These are phyloP conservation scores for Fennellomyces sp. DNA, from an alignment of 371 early-diverging fungal genomes.

Conservation along the genomic window DNA sequence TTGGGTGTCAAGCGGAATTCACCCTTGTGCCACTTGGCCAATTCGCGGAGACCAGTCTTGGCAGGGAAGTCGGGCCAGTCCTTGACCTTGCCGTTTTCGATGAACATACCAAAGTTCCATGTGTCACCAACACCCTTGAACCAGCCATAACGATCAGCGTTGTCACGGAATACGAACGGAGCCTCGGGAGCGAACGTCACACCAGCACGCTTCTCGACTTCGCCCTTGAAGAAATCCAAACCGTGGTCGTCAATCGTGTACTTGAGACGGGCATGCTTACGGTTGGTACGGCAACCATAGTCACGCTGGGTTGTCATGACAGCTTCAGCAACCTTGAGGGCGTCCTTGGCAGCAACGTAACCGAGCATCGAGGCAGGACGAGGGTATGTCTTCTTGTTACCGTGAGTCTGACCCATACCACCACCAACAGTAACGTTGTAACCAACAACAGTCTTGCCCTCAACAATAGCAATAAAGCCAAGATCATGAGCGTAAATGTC, in stretches of 20 bases:
- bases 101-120: slow-evolving; percentile 88
- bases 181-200: slow-evolving; percentile 63
- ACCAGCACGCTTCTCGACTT: slow-evolving; percentile 82
- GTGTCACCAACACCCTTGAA: slow-evolving; percentile 67
- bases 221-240: slow-evolving; percentile 84
- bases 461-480: slow-evolving; percentile 88
- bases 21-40: slow-evolving; percentile 79
- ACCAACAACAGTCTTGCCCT: slow-evolving; percentile 76
- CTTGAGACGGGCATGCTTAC: slow-evolving; percentile 96
- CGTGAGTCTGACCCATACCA: slow-evolving; percentile 97
- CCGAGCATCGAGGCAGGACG: slow-evolving; percentile 80
- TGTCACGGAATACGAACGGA: slow-evolving; percentile 79
- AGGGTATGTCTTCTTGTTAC: slow-evolving; percentile 95
- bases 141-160: slow-evolving; percentile 96
- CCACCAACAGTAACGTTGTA: slow-evolving; percentile 95
- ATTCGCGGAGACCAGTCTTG: slow-evolving; percentile 80
- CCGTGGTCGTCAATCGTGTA: slow-evolving; percentile 95
- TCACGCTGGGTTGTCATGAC: slow-evolving; percentile 93
- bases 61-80: slow-evolving; percentile 78
- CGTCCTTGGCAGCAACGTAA: slow-evolving; percentile 78
- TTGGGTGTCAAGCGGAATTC: slow-evolving; percentile 90
- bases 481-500: slow-evolving; percentile 95
- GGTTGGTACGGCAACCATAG: slow-evolving; percentile 93
- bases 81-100: slow-evolving; percentile 92
- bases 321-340: slow-evolving; percentile 80